Base-by-base conservation (phyloP, 306 rosid genomes). In the Aeschynomene evenia region DNA sequence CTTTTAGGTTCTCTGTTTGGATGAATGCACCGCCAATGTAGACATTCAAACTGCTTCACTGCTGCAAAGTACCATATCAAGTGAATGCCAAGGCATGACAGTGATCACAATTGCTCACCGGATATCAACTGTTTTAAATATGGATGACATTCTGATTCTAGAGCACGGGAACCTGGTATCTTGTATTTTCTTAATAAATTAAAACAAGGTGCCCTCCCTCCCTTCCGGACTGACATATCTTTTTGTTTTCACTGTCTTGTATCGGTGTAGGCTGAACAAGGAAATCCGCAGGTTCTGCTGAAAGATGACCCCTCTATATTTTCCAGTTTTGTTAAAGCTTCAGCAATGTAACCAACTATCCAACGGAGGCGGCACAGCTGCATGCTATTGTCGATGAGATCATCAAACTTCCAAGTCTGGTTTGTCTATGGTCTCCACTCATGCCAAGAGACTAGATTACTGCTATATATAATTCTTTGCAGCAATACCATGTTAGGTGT, bases 51-150 rank as follows among this genome's bases (percentile, higher is more conserved):
- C 98, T 45, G 98, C 97, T 75, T 79, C 91, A 2, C 72, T 85
- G 45, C 83, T 94, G 72, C 97, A 94, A 72, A 82, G 80, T 31
- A 74, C 97, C 46, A 84, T 94, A 73, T 84, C 94, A 45, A 71
- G 85, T 46, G 94, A 86, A 79, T 94, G 89, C 85, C 48, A 83
- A 71, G 98, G 90, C 74, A 81, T 84, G 77, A 93, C 97, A 20
- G 97, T 90, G 34, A 29, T 93, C 72, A 88, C 98, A 55, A 90
- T 93, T 64, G 98, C 98, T 81, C 98, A 93, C 77, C 86, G 97
- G 79, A 90, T 93, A 77, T 93, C 96, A 49, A 93, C 96, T 10
- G 89, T 90, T 55, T 34, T 90, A 68, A 85, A 82, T 45, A 85
- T 93, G 96, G 97, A 93, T 72, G 80, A 75, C 59, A 83, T 90